phyloP scores from a whole-genome alignment of 345 rosid species.

The Brassica nigra region DNA sequence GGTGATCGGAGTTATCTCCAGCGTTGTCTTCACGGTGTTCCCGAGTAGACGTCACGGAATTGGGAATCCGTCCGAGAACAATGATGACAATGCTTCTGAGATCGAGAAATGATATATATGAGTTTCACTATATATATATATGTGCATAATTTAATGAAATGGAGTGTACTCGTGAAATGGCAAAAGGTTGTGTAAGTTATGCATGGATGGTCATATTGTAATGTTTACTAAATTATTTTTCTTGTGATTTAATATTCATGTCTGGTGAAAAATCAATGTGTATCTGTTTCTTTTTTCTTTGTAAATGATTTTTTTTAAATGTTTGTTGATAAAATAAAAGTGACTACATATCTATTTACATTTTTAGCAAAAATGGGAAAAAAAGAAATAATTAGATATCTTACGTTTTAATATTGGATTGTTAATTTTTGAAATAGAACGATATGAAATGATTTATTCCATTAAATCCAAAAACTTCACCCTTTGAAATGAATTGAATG shows the following conservation, averaged over 20 bases:
- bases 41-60: conserved; percentile 83
- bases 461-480: no score
- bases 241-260: conserved; percentile 18
- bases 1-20: conserved; percentile 61
- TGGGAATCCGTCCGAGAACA: conserved; percentile 62
- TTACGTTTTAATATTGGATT: background rate
- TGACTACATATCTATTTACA: background rate
- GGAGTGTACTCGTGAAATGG: background rate
- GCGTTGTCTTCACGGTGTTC: conserved; percentile 57
- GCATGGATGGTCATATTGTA: conserved; percentile 5
- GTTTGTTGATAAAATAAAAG: conserved; percentile 18
- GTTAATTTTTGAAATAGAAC: no score
- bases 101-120: conserved; percentile 32
- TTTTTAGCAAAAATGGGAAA: background rate
- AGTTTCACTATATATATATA: conserved; percentile 1
- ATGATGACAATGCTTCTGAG: conserved; percentile 30
- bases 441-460: no score
- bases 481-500: no score
- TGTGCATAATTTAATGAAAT: background rate
- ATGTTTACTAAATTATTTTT: background rate
- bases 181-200: conserved; percentile 14
- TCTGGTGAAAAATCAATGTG: conserved; percentile 18
- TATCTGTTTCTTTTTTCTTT: background rate
- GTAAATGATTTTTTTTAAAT: background rate
- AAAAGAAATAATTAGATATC: background rate